Evolutionary conservation across 2,329 filamentous ascomycete species (phyloP).

Genomic region (Botrytis squamosa): DNA sequence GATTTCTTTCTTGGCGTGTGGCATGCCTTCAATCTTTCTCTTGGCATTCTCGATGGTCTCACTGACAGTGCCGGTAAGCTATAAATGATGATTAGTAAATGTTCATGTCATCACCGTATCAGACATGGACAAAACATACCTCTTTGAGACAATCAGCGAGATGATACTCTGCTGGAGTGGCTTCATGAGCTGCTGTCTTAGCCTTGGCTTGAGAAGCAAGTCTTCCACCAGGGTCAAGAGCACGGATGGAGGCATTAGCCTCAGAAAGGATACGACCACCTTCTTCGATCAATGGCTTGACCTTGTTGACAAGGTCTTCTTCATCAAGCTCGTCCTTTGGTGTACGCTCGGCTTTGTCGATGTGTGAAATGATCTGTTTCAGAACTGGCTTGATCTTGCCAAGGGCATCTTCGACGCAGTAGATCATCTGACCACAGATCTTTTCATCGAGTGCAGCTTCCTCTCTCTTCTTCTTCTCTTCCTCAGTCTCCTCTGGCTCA

Average conservation of each 20-base stretch:
- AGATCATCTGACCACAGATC: constrained; percentile 73
- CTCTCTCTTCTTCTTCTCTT: constrained; percentile 56
- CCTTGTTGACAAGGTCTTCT: constrained; percentile 80
- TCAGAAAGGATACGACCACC: constrained; percentile 79
- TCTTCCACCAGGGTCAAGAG: constrained; percentile 82
- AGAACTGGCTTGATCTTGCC: constrained; percentile 82
- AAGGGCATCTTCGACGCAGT: constrained; percentile 72
- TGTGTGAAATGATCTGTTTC: constrained; percentile 81
- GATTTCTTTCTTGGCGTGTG: constrained; percentile 90
- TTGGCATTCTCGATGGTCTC: constrained; percentile 84
- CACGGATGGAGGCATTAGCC: constrained; percentile 81
- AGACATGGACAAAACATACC: constrained; percentile 39
- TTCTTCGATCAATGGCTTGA: constrained; percentile 87
- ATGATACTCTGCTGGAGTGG: constrained; percentile 78
- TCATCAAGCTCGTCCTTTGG: constrained; percentile 88
- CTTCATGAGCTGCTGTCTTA: constrained; percentile 71
- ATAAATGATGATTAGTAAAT: constrained; percentile 34
- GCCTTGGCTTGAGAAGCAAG: constrained; percentile 85
- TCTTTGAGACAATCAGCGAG: constrained; percentile 85
- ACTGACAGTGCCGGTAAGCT: constrained; percentile 73
- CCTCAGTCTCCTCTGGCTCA: constrained; percentile 54
- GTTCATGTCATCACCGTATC: not conserved
- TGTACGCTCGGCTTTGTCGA: constrained; percentile 76
- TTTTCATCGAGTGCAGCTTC: constrained; percentile 67
- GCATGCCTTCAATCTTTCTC: constrained; percentile 87